Base-by-base conservation (phyloP, 2,329 filamentous ascomycete genomes). In the Pseudofabraea citricarpa region DNA sequence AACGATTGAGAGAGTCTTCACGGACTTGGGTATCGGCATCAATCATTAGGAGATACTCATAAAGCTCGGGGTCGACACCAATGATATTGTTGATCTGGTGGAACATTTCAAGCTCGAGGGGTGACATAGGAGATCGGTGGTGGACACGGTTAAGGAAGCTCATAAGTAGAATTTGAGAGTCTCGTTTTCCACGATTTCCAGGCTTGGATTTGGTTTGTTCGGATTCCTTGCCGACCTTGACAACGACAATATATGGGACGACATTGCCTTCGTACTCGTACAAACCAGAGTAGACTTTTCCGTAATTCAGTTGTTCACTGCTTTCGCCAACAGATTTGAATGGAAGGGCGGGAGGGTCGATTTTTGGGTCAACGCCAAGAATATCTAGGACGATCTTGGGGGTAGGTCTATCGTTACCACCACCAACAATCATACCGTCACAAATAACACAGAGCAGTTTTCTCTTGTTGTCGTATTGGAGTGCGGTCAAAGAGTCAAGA, bases 41-140 rank as follows among this genome's bases (percentile, higher is more conserved):
- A 49, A 98, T 85, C 90, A 95, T 95, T 54, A 98, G 75, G 42
- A 97, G 74, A 58, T 96, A 98, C 64, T 98, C 93, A 63, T 98
- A 98, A 13, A 98, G 76, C 63, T 96, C 90, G 3, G 93, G 93
- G 56, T 98, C 90, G 13, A 98, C 93, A 56, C 93, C 93, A 50
- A 98, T 98, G 56, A 98, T 88, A 63, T 98, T 98, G 76, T 96
- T 95, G 72, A 98, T 89, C 64, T 98, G 93, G 61, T 98, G 93
- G 73, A 96, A 97, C 75, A 97, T 95, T 65, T 98, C 93, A 36
- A 98, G 72, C 64, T 98, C 93, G 10, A 98, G 81, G 13, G 93
- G 93, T 50, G 85, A 93, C 93, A 98, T 98, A 1, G 91, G 85
- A 2, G 87, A 74, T 50, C 90, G 87, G 66, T 97, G 88, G 63